Conservation (phyloP, 345 rosid species). For the Bretschneidera sinensis region DNA sequence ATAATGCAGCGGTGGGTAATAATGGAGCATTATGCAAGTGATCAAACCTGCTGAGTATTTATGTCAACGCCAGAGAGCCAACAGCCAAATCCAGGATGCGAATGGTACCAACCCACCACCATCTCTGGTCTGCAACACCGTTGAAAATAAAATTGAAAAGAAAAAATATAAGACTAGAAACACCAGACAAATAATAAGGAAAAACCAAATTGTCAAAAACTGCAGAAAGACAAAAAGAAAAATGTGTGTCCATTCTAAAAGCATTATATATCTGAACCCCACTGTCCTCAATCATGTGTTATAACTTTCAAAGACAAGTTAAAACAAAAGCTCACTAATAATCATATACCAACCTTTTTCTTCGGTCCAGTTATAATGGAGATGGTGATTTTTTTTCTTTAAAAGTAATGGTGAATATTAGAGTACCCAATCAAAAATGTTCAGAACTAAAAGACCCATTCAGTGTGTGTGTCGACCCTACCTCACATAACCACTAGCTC, state of each 20-base stretch:
- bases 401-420: too few species aligned
- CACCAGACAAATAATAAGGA: background rate
- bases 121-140: constrained; percentile 78
- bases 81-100: constrained; percentile 99
- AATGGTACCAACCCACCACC: constrained; percentile 99
- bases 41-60: constrained; percentile 85
- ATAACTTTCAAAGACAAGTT: background rate
- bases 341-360: too few species aligned
- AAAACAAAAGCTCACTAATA: too few species aligned
- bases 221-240: background rate
- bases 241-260: too few species aligned
- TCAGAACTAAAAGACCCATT: too few species aligned
- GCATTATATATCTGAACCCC: background rate
- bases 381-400: too few species aligned
- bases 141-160: background rate
- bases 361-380: too few species aligned
- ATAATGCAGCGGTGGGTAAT: background rate
- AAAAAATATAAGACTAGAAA: constrained; percentile 4
- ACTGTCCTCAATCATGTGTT: background rate
- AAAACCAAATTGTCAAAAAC: background rate
- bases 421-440: too few species aligned
- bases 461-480: too few species aligned
- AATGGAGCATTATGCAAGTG: background rate
- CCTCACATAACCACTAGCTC: too few species aligned
- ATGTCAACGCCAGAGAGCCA: constrained; percentile 99